Evolutionary conservation across 352 stramenopile species (phyloP), one percentile per base, ranked within the genome.

Genomic region (Aphanomyces euteiches): DNA sequence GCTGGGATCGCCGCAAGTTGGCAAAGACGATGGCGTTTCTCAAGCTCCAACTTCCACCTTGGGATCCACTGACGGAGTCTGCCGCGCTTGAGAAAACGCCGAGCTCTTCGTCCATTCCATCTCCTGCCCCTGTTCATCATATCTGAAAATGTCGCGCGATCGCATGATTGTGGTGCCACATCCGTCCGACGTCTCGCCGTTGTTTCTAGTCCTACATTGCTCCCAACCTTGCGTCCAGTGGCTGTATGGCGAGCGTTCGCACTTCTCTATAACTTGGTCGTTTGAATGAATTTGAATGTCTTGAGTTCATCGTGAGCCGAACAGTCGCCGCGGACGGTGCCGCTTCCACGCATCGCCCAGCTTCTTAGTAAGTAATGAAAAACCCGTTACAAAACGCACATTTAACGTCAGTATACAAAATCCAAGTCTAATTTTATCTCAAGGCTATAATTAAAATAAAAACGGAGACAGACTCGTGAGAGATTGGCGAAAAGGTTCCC

Each of bases 1-100:
- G 47, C 17, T 70, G 64, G 64, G 64, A 70, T 19, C 64, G 64
- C 6, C 56, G 50, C 6, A 70, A 70, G 39, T n/a, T 70, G 7
- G 40, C 19, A 34, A 70, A 70, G 54, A 61, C 64, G 12, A 45
- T 70, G 56, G 64, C 41, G 7, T 70, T 59, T 28, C 40, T 70
- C 36, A 70, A 70, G 47, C 64, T 70, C 15, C 43, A 61, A 19
- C 17, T 37, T 47, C 54, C 37, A 47, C 13, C 40, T 7, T 70
- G 64, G 64, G 47, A 70, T 37, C 64, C 64, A 41, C 60, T 54
- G 17, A 15, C 54, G 2, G 54, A 61, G 38, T 61, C 41, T 5
- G 64, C 40, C 13, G n/a, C 60, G 5, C 28, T 43, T 13, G 56
- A 45, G 47, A 50, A n/a, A n/a, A 2, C 43, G 17, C 43, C 43